phyloP scores from a whole-genome alignment of 768 basidiomycete species.

The Calocybe indica region DNA sequence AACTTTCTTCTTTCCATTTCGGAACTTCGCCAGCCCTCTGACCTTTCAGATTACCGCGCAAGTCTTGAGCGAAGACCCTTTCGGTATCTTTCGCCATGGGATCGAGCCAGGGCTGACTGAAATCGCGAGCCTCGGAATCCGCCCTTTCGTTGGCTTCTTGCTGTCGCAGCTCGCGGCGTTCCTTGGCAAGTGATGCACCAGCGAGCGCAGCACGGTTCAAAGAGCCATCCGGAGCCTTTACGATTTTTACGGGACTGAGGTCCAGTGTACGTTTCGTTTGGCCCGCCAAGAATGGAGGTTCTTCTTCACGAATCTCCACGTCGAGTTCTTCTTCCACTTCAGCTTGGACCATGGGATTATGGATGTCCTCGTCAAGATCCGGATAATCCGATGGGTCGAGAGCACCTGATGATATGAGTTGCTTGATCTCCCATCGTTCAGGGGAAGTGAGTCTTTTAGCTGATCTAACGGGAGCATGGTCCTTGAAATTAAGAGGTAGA shows the following conservation, averaged over 20 bases:
- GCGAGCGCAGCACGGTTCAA: slow-evolving; percentile 93
- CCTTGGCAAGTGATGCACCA: slow-evolving; percentile 90
- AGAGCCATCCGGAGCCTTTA: slow-evolving; percentile 98
- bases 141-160: slow-evolving; percentile 93
- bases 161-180: slow-evolving; percentile 88
- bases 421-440: slow-evolving; percentile 99
- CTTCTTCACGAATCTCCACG: slow-evolving; percentile 95
- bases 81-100: slow-evolving; percentile 92
- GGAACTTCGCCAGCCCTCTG: slow-evolving; percentile 81
- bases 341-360: slow-evolving; percentile 66
- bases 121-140: slow-evolving; percentile 91
- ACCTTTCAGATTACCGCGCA: slow-evolving; percentile 75
- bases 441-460: slow-evolving; percentile 92
- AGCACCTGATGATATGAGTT: slow-evolving; percentile 93
- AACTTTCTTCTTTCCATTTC: slow-evolving; percentile 87
- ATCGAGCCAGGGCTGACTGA: slow-evolving; percentile 95
- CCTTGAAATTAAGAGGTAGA: slow-evolving; percentile 60
- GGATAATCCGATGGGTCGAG: slow-evolving; percentile 92
- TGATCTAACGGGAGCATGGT: slow-evolving; percentile 56
- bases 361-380: slow-evolving; percentile 83
- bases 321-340: slow-evolving; percentile 97
- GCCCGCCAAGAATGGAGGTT: slow-evolving; percentile 92
- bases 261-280: slow-evolving; percentile 96
- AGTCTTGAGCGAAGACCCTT: slow-evolving; percentile 88
- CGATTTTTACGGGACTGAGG: slow-evolving; percentile 94